Evolutionary conservation across 2,329 filamentous ascomycete species (phyloP).

Genomic region (Raffaelea albimanens): DNA sequence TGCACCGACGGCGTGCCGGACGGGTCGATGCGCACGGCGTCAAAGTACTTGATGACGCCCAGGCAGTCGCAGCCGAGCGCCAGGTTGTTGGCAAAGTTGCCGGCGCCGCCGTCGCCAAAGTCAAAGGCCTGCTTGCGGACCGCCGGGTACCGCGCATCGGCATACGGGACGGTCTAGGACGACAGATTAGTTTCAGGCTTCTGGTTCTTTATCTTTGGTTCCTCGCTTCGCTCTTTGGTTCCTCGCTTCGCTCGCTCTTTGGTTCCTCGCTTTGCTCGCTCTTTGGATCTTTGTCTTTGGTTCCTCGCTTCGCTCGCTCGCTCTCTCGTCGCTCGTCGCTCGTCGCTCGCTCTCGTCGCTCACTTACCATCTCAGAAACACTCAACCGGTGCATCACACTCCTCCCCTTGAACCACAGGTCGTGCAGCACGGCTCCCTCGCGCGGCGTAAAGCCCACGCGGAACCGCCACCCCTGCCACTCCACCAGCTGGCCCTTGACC

Average conservation of each 20-base stretch:
- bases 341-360: too few species aligned
- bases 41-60: constrained; percentile 55
- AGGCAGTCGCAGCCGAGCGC: constrained; percentile 61
- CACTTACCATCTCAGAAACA: constrained; percentile 52
- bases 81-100: constrained; percentile 59
- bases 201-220: too few species aligned
- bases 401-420: constrained; percentile 55
- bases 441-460: constrained; percentile 58
- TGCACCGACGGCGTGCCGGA: constrained; percentile 39
- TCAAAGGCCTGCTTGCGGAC: constrained; percentile 58
- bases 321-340: too few species aligned
- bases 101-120: constrained; percentile 60
- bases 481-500: constrained; percentile 37
- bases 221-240: too few species aligned
- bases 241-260: too few species aligned
- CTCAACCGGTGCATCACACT: constrained; percentile 57
- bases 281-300: too few species aligned
- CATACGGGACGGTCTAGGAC: background rate
- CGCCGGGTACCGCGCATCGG: background rate
- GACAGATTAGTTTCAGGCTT: too few species aligned
- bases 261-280: too few species aligned
- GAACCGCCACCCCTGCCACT: constrained; percentile 62
- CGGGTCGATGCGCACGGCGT: constrained; percentile 41
- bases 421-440: constrained; percentile 61
- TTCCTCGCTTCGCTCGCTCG: too few species aligned